These are phyloP conservation scores for Rosa multiflora DNA, from an alignment of 306 rosid genomes.

Conservation along the genomic window DNA sequence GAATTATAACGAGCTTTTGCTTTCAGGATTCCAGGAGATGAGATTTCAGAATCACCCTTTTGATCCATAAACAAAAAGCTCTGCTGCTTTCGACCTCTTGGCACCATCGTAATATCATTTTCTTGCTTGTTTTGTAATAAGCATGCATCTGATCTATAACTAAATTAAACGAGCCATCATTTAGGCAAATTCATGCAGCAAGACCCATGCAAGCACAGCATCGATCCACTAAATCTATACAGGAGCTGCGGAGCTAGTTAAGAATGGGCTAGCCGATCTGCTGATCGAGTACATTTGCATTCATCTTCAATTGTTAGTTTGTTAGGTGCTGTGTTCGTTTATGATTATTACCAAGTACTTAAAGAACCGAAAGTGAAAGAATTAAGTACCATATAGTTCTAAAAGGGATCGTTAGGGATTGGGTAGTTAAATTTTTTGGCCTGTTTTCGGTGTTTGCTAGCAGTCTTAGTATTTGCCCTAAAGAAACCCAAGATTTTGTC, in stretches of 20 bases:
- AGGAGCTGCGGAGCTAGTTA: too few relatives aligned
- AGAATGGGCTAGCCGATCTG: background rate
- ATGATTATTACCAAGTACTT: background rate
- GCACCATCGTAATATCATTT: background rate
- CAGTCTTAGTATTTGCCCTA: background rate
- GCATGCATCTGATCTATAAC: background rate
- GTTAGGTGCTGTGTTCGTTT: background rate
- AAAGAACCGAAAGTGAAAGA: background rate
- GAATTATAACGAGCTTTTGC: slow-evolving; percentile 21
- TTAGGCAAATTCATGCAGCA: background rate
- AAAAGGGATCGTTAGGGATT: background rate
- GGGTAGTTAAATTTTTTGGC: background rate
- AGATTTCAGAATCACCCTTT: slow-evolving; percentile 30
- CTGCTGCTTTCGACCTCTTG: slow-evolving; percentile 1
- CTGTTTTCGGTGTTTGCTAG: background rate
- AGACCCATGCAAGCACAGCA: background rate
- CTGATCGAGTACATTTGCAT: background rate
- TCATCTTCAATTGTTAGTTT: background rate
- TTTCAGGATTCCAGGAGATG: slow-evolving; percentile 23
- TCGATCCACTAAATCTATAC: too few relatives aligned
- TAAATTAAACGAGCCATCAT: too few relatives aligned
- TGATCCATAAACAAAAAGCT: background rate
- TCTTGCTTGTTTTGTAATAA: background rate
- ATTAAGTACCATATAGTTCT: background rate
- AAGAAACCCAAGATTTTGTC: background rate